Evolutionary conservation across 208 protist genomes (phyloP).

Genomic region (Wallacemonas sp.): DNA sequence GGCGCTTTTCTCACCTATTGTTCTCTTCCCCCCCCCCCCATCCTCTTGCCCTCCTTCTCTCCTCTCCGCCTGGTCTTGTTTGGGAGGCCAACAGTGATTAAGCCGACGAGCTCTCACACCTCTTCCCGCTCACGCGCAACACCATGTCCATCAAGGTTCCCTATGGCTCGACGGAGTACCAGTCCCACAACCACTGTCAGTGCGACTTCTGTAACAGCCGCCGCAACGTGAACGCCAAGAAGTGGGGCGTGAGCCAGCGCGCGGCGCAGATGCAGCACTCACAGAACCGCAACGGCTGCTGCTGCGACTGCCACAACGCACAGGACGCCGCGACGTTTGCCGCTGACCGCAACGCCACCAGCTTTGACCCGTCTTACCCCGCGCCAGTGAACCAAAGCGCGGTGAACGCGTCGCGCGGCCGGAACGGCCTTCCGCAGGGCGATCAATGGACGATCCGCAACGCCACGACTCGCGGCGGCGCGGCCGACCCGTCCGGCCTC

Average conservation of each 20-base stretch:
- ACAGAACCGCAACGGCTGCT: slow-evolving; percentile 50
- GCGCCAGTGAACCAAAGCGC: slow-evolving; percentile 79
- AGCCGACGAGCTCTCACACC: background rate
- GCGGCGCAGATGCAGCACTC: slow-evolving; percentile 20
- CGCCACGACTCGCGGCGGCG: background rate
- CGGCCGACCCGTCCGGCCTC: background rate
- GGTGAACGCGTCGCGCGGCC: slow-evolving; percentile 69
- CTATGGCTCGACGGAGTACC: slow-evolving; percentile 56
- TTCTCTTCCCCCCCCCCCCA: background rate
- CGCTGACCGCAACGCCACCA: slow-evolving; percentile 6
- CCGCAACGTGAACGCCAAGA: slow-evolving; percentile 74
- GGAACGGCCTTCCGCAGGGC: slow-evolving; percentile 46
- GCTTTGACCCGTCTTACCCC: slow-evolving; percentile 74
- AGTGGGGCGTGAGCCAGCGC: slow-evolving; percentile 50
- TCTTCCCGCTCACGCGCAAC: background rate
- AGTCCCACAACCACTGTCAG: slow-evolving; percentile 81
- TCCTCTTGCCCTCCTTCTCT: slow-evolving; percentile 4
- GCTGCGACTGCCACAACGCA: slow-evolving; percentile 47
- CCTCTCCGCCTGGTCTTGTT: background rate
- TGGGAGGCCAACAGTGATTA: too few relatives aligned
- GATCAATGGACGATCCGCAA: slow-evolving; percentile 52
- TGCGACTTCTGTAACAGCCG: slow-evolving; percentile 88
- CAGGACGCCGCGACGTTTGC: slow-evolving; percentile 17
- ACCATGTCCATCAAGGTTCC: slow-evolving; percentile 71
- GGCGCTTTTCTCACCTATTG: too few relatives aligned